Evolutionary conservation across 2,329 filamentous ascomycete genomes (phyloP).

Genomic region (Tolypocladium cylindrosporum): DNA sequence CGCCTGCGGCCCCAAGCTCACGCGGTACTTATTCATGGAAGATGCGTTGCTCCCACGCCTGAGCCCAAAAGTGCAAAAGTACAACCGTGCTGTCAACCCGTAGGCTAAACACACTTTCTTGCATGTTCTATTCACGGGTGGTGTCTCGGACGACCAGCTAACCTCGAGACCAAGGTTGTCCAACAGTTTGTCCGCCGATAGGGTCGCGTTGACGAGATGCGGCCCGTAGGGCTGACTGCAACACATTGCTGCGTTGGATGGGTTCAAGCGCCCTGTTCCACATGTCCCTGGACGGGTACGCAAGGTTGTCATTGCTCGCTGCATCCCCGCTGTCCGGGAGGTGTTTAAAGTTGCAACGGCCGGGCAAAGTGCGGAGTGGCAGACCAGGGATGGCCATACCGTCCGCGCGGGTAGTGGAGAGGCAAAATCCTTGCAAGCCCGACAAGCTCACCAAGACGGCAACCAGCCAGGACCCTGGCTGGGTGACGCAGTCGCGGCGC

Average conservation of each 20-base stretch:
- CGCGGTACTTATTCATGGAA: neutral
- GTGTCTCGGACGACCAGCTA: neutral
- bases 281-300: neutral
- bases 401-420: neutral
- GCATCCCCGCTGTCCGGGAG: conserved; percentile 3
- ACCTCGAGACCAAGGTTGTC: neutral
- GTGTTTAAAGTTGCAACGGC: conserved; percentile 4
- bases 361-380: conserved; percentile 1
- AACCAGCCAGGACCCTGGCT: neutral
- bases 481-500: neutral
- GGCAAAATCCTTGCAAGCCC: conserved; percentile 2
- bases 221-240: neutral
- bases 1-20: neutral
- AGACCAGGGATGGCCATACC: neutral
- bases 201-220: neutral
- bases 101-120: neutral
- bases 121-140: too few species aligned
- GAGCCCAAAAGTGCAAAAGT: neutral
- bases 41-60: neutral
- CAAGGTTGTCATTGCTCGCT: neutral
- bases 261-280: neutral
- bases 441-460: neutral
- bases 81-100: too few species aligned
- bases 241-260: neutral
- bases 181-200: neutral